Percentiles rank a stretch among this genome's conserved stretches.
Evolutionary conservation across 2,329 filamentous ascomycete genomes (phyloP).

Genomic region (Fusarium sp.): DNA sequence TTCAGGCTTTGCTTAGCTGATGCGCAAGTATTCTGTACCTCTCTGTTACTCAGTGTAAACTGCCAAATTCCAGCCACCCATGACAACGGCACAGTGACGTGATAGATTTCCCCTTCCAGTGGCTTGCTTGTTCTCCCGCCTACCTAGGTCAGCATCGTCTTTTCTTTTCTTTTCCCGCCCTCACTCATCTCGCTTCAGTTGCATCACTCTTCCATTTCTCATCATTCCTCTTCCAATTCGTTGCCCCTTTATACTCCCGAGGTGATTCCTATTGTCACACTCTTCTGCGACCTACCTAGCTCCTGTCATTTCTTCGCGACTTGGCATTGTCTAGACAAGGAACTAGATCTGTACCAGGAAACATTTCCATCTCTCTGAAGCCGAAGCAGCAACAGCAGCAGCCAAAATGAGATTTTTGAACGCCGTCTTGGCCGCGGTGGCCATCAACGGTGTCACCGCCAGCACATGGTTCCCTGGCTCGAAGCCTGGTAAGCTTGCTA

Average conservation of each 20-base stretch:
- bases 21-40: slow-evolving; percentile 31
- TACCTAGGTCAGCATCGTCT: not conserved
- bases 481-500: slow-evolving; percentile 75
- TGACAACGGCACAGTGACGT: slow-evolving; percentile 42
- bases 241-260: not conserved
- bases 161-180: slow-evolving; percentile 22
- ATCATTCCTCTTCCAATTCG: slow-evolving; percentile 11
- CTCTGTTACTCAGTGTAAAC: slow-evolving; percentile 5
- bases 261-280: slow-evolving; percentile 15
- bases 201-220: not conserved
- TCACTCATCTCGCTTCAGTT: slow-evolving; percentile 10
- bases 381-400: slow-evolving; percentile 3
- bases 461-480: slow-evolving; percentile 82
- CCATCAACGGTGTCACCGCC: slow-evolving; percentile 75
- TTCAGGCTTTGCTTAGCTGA: slow-evolving; percentile 20
- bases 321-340: not conserved
- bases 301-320: not conserved
- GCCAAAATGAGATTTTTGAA: slow-evolving; percentile 80
- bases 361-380: not conserved
- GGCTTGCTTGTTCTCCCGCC: slow-evolving; percentile 10
- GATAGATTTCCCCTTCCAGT: slow-evolving; percentile 40
- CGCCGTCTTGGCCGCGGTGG: slow-evolving; percentile 74
- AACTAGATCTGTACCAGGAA: not conserved
- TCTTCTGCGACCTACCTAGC: not conserved
- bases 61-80: slow-evolving; percentile 39